phyloP scores from a whole-genome alignment of 1,284 basidiomycete species.

The Fomes fomentarius region DNA sequence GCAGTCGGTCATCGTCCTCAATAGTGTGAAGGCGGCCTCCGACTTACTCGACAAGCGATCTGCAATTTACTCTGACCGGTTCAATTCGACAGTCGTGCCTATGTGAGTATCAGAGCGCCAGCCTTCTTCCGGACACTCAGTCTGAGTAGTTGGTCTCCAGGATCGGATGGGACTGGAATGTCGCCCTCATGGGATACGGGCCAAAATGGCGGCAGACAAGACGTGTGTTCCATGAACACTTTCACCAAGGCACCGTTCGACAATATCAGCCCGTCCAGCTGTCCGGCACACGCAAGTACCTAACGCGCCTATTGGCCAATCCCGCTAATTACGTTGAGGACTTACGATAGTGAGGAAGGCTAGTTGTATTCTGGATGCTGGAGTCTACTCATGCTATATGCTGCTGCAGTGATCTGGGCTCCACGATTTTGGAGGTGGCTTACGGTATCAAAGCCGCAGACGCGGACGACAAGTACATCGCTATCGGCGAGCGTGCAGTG shows the following conservation, averaged over 20 bases:
- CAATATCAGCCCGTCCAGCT: conserved; percentile 12
- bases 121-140: not conserved
- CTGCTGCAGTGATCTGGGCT: conserved; percentile 11
- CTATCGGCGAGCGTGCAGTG: conserved; percentile 13
- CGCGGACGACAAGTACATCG: conserved; percentile 11
- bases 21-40: conserved; percentile 4
- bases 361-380: too few species aligned
- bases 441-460: conserved; percentile 13
- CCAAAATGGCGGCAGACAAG: conserved; percentile 25
- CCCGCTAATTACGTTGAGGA: conserved; percentile 15
- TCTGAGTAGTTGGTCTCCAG: not conserved
- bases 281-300: conserved; percentile 6
- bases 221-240: conserved; percentile 24
- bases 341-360: conserved; percentile 12
- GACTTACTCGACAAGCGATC: conserved; percentile 23
- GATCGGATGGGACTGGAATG: conserved; percentile 24
- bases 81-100: conserved; percentile 10
- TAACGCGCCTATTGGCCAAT: conserved; percentile 6
- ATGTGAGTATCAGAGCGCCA: conserved; percentile 1
- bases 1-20: conserved; percentile 4
- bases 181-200: conserved; percentile 25
- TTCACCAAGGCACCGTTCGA: conserved; percentile 17
- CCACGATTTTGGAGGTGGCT: conserved; percentile 13
- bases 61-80: conserved; percentile 35
- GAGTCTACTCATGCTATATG: not conserved